Evolutionary conservation across 208 protist genomes (phyloP).

Genomic region (Wallacemonas collosoma): DNA sequence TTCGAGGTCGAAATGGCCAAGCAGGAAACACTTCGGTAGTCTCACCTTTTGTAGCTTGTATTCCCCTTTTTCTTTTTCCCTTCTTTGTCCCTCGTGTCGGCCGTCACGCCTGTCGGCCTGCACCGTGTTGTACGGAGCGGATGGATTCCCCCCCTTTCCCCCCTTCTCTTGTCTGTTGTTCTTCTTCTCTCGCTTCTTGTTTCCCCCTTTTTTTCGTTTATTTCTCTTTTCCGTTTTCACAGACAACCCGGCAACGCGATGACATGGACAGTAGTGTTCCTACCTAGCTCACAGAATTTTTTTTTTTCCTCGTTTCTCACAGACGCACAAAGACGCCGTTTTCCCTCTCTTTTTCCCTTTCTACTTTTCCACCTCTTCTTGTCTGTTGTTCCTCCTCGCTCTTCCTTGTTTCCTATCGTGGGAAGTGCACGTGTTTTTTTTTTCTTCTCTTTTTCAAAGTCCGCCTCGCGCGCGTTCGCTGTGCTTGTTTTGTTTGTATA

Average conservation of each 20-base stretch:
- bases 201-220: slow-evolving; percentile 3
- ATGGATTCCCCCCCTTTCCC: not conserved
- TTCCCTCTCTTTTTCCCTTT: slow-evolving; percentile 24
- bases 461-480: too few relatives aligned
- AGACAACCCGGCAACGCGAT: not conserved
- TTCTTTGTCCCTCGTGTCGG: too few relatives aligned
- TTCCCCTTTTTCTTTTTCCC: slow-evolving; percentile 3
- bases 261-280: not conserved
- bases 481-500: too few relatives aligned
- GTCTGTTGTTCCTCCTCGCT: too few relatives aligned
- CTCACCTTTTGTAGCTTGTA: not conserved
- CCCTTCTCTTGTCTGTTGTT: slow-evolving; percentile 11
- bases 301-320: not conserved
- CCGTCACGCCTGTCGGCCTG: too few relatives aligned
- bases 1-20: slow-evolving; percentile 48
- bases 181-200: not conserved
- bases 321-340: not conserved
- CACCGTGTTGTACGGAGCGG: too few relatives aligned
- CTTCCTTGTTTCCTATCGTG: too few relatives aligned
- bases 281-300: slow-evolving; percentile 14
- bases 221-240: slow-evolving; percentile 13
- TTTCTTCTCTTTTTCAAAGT: slow-evolving; percentile 12
- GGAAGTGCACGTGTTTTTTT: slow-evolving; percentile 18
- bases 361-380: not conserved
- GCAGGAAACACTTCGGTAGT: slow-evolving; percentile 28